Evolutionary conservation across 106 monocot genomes (phyloP).

Genomic region (Phalaenopsis aphrodite): DNA sequence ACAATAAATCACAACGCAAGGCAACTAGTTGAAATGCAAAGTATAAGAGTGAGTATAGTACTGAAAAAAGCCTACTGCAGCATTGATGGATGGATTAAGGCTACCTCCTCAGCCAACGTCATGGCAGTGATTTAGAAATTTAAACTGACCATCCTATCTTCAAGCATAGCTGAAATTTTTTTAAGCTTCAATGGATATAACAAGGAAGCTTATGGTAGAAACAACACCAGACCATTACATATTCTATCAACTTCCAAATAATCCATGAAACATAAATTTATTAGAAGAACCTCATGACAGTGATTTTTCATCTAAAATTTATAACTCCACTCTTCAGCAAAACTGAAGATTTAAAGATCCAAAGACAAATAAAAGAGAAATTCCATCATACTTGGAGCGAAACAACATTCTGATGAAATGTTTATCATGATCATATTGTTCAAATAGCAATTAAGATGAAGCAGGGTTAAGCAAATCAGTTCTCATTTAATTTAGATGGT

Average conservation of each 20-base stretch:
- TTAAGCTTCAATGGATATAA: not conserved
- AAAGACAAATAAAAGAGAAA: not conserved
- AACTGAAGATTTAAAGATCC: not conserved
- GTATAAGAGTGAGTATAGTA: not conserved
- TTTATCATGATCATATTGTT: not conserved
- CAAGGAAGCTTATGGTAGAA: not conserved
- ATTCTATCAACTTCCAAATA: no score
- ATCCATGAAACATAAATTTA: not conserved
- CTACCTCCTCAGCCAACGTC: not conserved
- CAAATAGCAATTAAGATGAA: not conserved
- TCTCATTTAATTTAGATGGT: not conserved
- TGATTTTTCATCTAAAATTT: not conserved
- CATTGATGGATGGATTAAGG: conserved; percentile 1
- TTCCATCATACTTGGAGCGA: not conserved
- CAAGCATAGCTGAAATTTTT: not conserved
- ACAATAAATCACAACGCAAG: not conserved
- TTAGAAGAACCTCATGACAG: not conserved
- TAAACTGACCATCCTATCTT: not conserved
- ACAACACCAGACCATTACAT: not conserved
- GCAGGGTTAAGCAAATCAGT: not conserved
- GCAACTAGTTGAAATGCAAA: not conserved
- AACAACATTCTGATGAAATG: not conserved
- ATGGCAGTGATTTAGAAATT: not conserved
- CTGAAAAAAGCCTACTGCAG: conserved; percentile 1
- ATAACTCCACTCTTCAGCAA: not conserved